phyloP scores from a whole-genome alignment of 164 flowering plant species.

The Piper longum region DNA sequence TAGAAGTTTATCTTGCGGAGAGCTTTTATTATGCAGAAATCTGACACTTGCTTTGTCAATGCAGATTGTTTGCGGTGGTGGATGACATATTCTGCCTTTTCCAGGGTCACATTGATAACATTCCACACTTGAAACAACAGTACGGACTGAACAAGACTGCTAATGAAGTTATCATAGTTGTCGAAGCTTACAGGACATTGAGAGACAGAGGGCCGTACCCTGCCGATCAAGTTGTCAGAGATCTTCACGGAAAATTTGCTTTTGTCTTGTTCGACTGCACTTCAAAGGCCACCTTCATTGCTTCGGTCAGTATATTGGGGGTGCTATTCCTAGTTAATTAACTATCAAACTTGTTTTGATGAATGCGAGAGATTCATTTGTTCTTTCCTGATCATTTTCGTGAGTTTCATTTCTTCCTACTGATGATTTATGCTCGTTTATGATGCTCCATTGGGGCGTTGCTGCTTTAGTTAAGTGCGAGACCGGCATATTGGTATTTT shows the following conservation, averaged over 20 bases:
- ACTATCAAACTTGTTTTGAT: too few relatives aligned
- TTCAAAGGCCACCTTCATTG: constrained; percentile 42
- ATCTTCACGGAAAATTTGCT: constrained; percentile 67
- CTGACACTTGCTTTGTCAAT: background rate
- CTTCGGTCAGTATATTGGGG: constrained; percentile 38
- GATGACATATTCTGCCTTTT: constrained; percentile 93
- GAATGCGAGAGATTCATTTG: too few relatives aligned
- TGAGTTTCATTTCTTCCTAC: too few relatives aligned
- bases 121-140: constrained; percentile 78
- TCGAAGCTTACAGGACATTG: constrained; percentile 87
- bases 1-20: background rate
- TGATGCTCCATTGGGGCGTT: too few relatives aligned
- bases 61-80: constrained; percentile 74
- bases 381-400: too few relatives aligned
- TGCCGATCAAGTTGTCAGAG: constrained; percentile 82
- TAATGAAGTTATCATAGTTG: constrained; percentile 71
- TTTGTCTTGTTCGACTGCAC: constrained; percentile 68
- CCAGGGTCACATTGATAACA: constrained; percentile 83
- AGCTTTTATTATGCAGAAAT: background rate
- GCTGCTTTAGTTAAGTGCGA: too few relatives aligned
- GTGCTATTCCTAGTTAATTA: too few relatives aligned
- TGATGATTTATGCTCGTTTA: too few relatives aligned
- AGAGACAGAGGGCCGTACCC: constrained; percentile 98
- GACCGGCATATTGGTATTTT: too few relatives aligned
- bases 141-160: constrained; percentile 80